phyloP scores from a whole-genome alignment of 2,329 filamentous ascomycete species.

The Fusarium ambrosium region DNA sequence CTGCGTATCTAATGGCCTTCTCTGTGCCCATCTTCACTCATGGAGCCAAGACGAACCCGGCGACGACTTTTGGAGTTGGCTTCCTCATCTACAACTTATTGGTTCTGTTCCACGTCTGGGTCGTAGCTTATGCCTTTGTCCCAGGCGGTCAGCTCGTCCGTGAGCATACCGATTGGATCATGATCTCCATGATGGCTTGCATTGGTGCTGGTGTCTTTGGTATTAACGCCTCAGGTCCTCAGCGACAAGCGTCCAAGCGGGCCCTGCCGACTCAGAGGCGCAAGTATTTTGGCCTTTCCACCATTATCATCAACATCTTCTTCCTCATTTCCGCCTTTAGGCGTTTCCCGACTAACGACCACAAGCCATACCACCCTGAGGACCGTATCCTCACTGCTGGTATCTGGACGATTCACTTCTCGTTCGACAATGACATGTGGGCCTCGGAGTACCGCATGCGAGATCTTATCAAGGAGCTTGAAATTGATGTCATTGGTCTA shows the following conservation, averaged over 20 bases:
- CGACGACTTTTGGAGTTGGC: conserved; percentile 85
- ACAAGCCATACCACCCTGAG: conserved; percentile 88
- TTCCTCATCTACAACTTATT: conserved; percentile 94
- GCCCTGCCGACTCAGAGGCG: conserved; percentile 58
- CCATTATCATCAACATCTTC: conserved; percentile 83
- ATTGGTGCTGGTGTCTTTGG: conserved; percentile 90
- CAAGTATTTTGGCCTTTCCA: conserved; percentile 68
- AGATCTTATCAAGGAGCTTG: conserved; percentile 90
- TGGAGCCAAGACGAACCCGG: conserved; percentile 82
- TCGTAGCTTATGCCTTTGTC: conserved; percentile 97
- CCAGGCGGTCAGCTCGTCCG: conserved; percentile 92
- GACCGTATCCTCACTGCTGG: conserved; percentile 92
- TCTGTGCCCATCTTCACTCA: conserved; percentile 81
- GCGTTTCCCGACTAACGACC: conserved; percentile 93
- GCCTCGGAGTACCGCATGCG: conserved; percentile 95
- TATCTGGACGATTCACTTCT: conserved; percentile 99
- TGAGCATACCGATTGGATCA: conserved; percentile 96
- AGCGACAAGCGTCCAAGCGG: conserved; percentile 51
- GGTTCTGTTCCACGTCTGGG: conserved; percentile 98
- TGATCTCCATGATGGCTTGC: conserved; percentile 85
- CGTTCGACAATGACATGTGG: conserved; percentile 99
- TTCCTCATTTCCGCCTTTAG: conserved; percentile 86
- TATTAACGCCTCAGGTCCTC: conserved; percentile 66
- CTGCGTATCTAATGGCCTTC: conserved; percentile 86
- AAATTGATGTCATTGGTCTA: conserved; percentile 96